phyloP scores from a whole-genome alignment of 2,329 filamentous ascomycete species.

The Arachnomyces sp. region DNA sequence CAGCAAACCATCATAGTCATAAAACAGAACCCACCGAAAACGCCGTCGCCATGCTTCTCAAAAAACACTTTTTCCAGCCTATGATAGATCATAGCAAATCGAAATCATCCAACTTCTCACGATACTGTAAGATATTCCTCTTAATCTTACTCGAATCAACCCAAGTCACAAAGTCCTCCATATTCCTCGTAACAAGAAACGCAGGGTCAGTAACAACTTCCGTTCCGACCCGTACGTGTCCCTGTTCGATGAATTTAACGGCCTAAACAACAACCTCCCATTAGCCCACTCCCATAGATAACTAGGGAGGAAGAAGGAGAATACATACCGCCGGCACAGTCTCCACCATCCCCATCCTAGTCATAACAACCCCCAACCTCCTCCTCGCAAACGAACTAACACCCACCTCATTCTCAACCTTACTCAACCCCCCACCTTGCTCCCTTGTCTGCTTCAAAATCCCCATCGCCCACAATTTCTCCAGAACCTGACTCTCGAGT shows the following conservation, averaged over 20 bases:
- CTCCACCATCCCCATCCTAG: constrained; percentile 82
- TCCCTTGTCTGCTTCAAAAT: constrained; percentile 68
- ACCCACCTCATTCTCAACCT: constrained; percentile 78
- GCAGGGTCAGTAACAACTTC: constrained; percentile 86
- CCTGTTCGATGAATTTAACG: constrained; percentile 82
- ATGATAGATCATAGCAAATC: constrained; percentile 63
- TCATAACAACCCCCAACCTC: constrained; percentile 84
- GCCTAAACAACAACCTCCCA: constrained; percentile 24
- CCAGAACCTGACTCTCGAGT: constrained; percentile 77
- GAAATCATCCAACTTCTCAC: constrained; percentile 92
- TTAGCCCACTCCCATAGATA: constrained; percentile 7
- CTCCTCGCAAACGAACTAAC: constrained; percentile 83
- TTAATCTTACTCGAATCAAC: constrained; percentile 95
- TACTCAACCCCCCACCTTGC: constrained; percentile 60
- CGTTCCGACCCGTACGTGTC: constrained; percentile 84
- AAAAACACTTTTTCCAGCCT: background rate
- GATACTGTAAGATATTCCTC: constrained; percentile 88
- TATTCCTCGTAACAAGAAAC: constrained; percentile 76
- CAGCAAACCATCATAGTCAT: too few relatives aligned
- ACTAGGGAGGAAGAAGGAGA: constrained; percentile 4
- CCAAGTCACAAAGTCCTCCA: constrained; percentile 97
- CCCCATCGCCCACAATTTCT: constrained; percentile 91
- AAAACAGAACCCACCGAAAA: too few relatives aligned
- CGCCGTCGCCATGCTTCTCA: too few relatives aligned
- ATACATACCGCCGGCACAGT: constrained; percentile 64